Evolutionary conservation across 108 stramenopile genomes (phyloP).

Genomic region (Cafeteria roenbergensis): DNA sequence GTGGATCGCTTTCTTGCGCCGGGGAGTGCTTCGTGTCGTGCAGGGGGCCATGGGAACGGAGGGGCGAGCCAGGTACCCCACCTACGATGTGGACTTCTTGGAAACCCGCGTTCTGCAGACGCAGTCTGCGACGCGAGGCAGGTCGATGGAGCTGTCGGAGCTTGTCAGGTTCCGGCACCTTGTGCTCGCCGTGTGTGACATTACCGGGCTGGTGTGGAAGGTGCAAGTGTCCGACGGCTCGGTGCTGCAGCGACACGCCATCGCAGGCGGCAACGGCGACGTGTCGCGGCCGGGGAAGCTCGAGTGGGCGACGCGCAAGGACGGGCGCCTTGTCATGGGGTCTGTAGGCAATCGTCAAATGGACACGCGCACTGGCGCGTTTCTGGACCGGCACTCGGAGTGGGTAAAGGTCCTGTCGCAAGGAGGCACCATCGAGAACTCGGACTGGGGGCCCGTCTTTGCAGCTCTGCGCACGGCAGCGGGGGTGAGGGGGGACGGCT

Average conservation of each 20-base stretch:
- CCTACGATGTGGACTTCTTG: constrained; percentile 3
- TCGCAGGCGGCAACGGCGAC: constrained; percentile 22
- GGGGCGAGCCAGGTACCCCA: too few relatives aligned
- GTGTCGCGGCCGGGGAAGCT: constrained; percentile 15
- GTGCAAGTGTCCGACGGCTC: background rate
- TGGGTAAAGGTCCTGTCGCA: constrained; percentile 19
- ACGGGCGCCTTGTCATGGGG: constrained; percentile 15
- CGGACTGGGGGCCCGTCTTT: constrained; percentile 10
- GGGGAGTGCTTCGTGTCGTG: too few relatives aligned
- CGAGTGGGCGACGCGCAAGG: constrained; percentile 17
- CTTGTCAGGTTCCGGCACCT: constrained; percentile 12
- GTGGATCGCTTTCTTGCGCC: too few relatives aligned
- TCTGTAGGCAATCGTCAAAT: constrained; percentile 11
- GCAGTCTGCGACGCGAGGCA: constrained; percentile 8
- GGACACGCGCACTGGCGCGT: background rate
- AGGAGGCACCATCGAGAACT: constrained; percentile 12
- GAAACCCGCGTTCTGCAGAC: constrained; percentile 4
- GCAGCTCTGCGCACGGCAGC: constrained; percentile 8
- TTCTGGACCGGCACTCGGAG: constrained; percentile 14
- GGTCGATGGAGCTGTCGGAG: constrained; percentile 21
- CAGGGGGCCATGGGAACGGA: too few relatives aligned
- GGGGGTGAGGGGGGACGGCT: background rate
- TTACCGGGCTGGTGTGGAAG: constrained; percentile 22
- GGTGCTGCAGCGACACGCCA: constrained; percentile 15
- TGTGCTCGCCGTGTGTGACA: constrained; percentile 15